A percentile compares a stretch with the other conserved stretches of the same genome.
Conservation (phyloP, 1,284 basidiomycete species). For the Neolentinus lepideus region DNA sequence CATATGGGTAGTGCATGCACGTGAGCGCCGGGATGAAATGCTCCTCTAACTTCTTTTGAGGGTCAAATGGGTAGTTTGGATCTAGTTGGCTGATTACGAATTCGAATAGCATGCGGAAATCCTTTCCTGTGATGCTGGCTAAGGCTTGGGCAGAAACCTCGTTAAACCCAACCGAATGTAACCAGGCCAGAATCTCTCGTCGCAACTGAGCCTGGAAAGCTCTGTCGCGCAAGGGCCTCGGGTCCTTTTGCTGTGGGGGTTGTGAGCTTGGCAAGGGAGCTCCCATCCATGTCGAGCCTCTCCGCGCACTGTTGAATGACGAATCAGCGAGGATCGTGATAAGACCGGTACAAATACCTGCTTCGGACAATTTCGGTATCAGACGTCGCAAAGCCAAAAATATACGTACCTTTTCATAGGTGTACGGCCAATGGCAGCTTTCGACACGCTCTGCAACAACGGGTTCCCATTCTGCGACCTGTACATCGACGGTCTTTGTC, state of each 20-base stretch:
- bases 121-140: conserved; percentile 71
- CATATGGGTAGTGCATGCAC: conserved; percentile 71
- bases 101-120: conserved; percentile 77
- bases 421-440: conserved; percentile 65
- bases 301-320: conserved; percentile 46
- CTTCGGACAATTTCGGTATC: conserved; percentile 18
- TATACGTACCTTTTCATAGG: conserved; percentile 55
- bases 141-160: conserved; percentile 63
- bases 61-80: conserved; percentile 51
- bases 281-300: conserved; percentile 62
- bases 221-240: conserved; percentile 67
- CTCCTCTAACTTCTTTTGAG: conserved; percentile 66
- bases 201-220: conserved; percentile 68
- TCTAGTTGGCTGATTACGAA: conserved; percentile 72
- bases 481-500: conserved; percentile 59
- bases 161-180: conserved; percentile 47
- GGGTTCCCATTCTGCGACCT: conserved; percentile 61
- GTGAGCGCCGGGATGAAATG: conserved; percentile 72
- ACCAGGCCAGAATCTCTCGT: conserved; percentile 65
- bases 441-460: conserved; percentile 60
- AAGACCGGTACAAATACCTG: conserved; percentile 1
- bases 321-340: neutral
- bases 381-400: neutral
- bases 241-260: conserved; percentile 43
- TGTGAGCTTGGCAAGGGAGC: conserved; percentile 42